Base-by-base conservation (phyloP, 164 flowering plant genomes). In the Aristolochia californica region DNA sequence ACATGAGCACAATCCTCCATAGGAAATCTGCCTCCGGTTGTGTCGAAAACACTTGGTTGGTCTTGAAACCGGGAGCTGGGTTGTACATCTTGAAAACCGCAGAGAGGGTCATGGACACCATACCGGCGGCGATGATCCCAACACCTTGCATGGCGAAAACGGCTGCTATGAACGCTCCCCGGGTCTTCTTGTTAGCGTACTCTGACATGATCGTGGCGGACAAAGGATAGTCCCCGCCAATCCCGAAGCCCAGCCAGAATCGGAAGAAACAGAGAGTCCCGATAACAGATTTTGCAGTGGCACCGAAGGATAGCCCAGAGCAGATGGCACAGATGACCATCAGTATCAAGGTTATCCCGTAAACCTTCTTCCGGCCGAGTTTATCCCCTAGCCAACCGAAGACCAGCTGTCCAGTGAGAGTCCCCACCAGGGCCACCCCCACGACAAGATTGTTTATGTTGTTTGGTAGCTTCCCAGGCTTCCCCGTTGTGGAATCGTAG, bases 1-100 rank as follows among this genome's bases (percentile, higher is more conserved):
- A 68, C 84, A 85, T 85, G 45, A 88, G 53, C 40, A 88, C 78
- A 2, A 85, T 75, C 17, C 94, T 66, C 96, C 96, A 88, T 0
- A 79, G 59, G 17, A 73, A 88, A 64, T 88, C 96, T 2, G 66
- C 87, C 43, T 74, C 55, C 1, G 69, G 75, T n/a, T 68, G 79
- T 0, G 80, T 76, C 0, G 82, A 81, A 15, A 47, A 26, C 0
- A 57, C 43, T 0, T 11, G 68, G 15, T 73, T 53, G 0, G 12
- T n/a, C 0, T 30, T 0, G 45, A 44, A 81, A 1, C 66, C 0
- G 9, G 69, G 66, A 0, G 79, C 80, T 0, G 45, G 50, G 54
- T 57, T 58, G 5, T 2, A 0, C 4, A 22, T 1, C 27, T 65
- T 66, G 55, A 82, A 82, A 13, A 74, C n/a, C 1, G 50, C 64